These are phyloP conservation scores for Huntiella omanensis DNA, from an alignment of 2,329 filamentous ascomycete genomes.

Conservation along the genomic window DNA sequence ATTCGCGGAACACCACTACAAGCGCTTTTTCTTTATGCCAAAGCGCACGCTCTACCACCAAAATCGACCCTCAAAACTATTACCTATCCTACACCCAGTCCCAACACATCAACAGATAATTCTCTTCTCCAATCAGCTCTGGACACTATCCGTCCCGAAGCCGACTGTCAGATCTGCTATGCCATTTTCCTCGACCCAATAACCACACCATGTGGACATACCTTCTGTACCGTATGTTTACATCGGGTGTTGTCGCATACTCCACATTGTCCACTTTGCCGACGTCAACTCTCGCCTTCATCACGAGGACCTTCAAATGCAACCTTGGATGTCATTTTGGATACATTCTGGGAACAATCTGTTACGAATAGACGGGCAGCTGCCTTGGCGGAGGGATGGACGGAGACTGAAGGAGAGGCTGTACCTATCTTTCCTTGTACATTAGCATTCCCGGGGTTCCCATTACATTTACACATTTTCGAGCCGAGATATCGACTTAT, in stretches of 20 bases:
- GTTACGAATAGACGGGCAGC: slow-evolving; percentile 38
- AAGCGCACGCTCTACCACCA: neutral
- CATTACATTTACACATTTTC: slow-evolving; percentile 77
- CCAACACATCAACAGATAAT: neutral
- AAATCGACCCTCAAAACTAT: neutral
- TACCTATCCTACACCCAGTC: neutral
- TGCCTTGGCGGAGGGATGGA: slow-evolving; percentile 33
- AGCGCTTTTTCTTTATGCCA: slow-evolving; percentile 1
- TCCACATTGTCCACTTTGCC: slow-evolving; percentile 62
- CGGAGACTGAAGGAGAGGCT: slow-evolving; percentile 18
- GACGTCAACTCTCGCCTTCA: slow-evolving; percentile 27
- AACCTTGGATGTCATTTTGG: slow-evolving; percentile 42
- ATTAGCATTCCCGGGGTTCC: slow-evolving; percentile 63
- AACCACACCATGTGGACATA: slow-evolving; percentile 76
- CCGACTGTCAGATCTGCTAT: slow-evolving; percentile 84
- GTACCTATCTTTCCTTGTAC: slow-evolving; percentile 68
- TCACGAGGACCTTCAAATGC: slow-evolving; percentile 36
- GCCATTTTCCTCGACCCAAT: slow-evolving; percentile 62
- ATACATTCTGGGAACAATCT: slow-evolving; percentile 49
- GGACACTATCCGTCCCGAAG: slow-evolving; percentile 43
- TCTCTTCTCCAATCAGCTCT: slow-evolving; percentile 31
- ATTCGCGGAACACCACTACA: slow-evolving; percentile 2
- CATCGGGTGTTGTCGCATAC: slow-evolving; percentile 60
- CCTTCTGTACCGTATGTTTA: slow-evolving; percentile 68
- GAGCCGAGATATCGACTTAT: slow-evolving; percentile 84